A percentile compares a stretch with the other conserved stretches of the same genome.
phyloP scores from a whole-genome alignment of 306 rosid genomes.

The Dalbergia oliveri region DNA sequence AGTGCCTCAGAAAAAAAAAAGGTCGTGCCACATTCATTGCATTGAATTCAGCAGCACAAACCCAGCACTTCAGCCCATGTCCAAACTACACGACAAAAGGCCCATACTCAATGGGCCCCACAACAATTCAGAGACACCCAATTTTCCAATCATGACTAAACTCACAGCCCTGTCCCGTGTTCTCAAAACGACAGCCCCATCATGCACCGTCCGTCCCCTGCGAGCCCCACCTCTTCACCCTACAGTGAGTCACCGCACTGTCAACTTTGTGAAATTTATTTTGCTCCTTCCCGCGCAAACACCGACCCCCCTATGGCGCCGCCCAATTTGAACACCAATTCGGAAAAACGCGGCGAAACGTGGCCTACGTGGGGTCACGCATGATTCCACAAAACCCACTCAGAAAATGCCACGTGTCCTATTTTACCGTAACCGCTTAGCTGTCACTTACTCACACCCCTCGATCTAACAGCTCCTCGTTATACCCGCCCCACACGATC shows the following conservation, averaged over 20 bases:
- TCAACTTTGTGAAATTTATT: conserved; percentile 6
- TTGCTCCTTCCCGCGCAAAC: conserved; percentile 68
- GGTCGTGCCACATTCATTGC: conserved; percentile 15
- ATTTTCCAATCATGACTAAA: not conserved
- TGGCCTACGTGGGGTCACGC: conserved; percentile 22
- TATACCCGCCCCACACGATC: conserved; percentile 34
- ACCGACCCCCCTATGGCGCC: conserved; percentile 50
- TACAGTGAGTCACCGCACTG: conserved; percentile 33
- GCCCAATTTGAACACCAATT: conserved; percentile 51
- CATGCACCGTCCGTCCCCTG: not conserved
- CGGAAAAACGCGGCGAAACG: conserved; percentile 45
- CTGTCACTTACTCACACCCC: conserved; percentile 49
- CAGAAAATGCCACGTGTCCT: not conserved
- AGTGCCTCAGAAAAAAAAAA: not conserved
- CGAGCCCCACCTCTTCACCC: conserved; percentile 24
- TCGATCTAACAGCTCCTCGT: conserved; percentile 13
- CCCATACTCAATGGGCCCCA: conserved; percentile 45
- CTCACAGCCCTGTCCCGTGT: not conserved
- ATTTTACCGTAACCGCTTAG: not conserved
- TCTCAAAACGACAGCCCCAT: not conserved
- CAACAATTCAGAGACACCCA: not conserved
- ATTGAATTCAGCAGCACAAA: not conserved
- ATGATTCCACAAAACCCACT: not conserved
- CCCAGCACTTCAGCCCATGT: conserved; percentile 24
- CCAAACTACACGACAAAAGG: conserved; percentile 29